These are phyloP conservation scores for Pseudonitzschia multistriata DNA, from an alignment of 108 stramenopile genomes.

Conservation along the genomic window DNA sequence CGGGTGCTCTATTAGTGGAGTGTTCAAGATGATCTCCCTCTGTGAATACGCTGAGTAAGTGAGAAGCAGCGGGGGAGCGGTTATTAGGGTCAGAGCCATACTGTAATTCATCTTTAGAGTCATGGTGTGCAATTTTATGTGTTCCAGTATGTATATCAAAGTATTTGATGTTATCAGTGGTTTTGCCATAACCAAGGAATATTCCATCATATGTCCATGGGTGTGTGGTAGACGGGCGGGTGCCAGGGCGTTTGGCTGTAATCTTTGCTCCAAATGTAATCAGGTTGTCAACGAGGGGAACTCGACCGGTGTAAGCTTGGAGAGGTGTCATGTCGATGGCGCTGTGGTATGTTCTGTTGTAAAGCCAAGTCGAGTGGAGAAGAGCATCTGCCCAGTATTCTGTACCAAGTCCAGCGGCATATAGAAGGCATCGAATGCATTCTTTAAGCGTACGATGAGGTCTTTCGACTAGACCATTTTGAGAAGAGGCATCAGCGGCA, in stretches of 20 bases:
- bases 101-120: slow-evolving; percentile 13
- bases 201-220: slow-evolving; percentile 13
- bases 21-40: neutral
- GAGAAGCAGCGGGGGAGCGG: slow-evolving; percentile 1
- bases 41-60: neutral
- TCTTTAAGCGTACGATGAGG: slow-evolving; percentile 14
- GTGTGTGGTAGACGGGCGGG: neutral
- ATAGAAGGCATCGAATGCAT: slow-evolving; percentile 8
- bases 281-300: slow-evolving; percentile 5
- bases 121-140: neutral
- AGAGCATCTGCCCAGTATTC: slow-evolving; percentile 14
- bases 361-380: slow-evolving; percentile 14
- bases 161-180: slow-evolving; percentile 4
- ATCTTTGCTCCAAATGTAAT: slow-evolving; percentile 11
- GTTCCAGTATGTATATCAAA: slow-evolving; percentile 4
- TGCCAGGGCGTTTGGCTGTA: slow-evolving; percentile 5
- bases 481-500: slow-evolving; percentile 9
- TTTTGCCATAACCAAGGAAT: slow-evolving; percentile 15
- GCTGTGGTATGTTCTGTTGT: slow-evolving; percentile 16
- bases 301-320: neutral
- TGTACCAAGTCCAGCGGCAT: slow-evolving; percentile 10
- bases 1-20: neutral
- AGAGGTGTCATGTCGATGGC: slow-evolving; percentile 1
- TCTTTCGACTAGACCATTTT: slow-evolving; percentile 20
- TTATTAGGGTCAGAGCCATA: slow-evolving; percentile 3